Base-by-base conservation (phyloP, 108 stramenopile species). In the Fistulifera pelliculosa region DNA sequence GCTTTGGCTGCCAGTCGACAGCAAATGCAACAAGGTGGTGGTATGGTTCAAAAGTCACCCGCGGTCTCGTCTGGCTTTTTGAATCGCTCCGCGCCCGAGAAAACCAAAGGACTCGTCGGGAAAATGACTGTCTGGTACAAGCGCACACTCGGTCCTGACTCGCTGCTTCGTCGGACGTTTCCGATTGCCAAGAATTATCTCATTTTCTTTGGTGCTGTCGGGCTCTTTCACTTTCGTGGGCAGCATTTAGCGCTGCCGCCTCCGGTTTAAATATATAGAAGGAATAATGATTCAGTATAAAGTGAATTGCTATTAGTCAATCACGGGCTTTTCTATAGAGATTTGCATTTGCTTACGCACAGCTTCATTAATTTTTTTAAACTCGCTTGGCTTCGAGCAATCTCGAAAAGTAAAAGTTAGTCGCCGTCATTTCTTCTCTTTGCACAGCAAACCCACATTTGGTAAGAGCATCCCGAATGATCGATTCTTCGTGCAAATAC, bases 391-490 rank as follows among this genome's bases (percentile, higher is more conserved):
- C 96, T 79, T 97, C 96, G 49, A 95, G 68, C 48, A 95, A 77
- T 52, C 92, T 67, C 18, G 96, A 97, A 57, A 95, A 97, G 76
- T 97, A 97, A 66, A 97, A 97, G 74, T 91, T 93, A 27, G 93
- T 95, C 23, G 84, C 85, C 10, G 94, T 97, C 90, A 97, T 92
- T 71, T 97, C 93, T 27, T 83, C 79, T 25, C 94, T 66, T 24
- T 76, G 55, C 27, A 97, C 80, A 44, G 87, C 58, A 75, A 97
- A 97, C 16, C 96, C 96, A 13, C 90, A 76, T 60, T 75, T 66
- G 21, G 62, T 53, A 56, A 97, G 59, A 0, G 93, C 92, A 26
- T 72, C 66, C 35, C 81, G 67, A 17, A 97, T 94, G 13, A 87
- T 79, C 14, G 54, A 47, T 79, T 97, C 96, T 56, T 91, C 81